A percentile compares a stretch with the other conserved stretches of the same genome.
Evolutionary conservation across 176 grass and related monocot species (phyloP).

Genomic region (Saccharum spontaneum): DNA sequence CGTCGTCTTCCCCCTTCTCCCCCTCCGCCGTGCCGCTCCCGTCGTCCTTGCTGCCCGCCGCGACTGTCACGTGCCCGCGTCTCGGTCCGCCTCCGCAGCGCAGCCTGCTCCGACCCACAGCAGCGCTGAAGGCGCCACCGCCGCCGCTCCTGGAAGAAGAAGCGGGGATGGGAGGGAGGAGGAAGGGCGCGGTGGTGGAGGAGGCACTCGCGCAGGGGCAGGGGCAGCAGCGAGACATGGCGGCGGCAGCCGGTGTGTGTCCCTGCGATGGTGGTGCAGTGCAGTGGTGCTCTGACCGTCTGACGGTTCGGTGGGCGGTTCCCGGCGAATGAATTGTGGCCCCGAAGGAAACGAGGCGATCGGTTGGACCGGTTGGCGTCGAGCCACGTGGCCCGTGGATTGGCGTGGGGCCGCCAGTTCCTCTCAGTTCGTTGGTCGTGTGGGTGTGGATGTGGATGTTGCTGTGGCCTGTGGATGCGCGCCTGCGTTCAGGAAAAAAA

Average conservation of each 20-base stretch:
- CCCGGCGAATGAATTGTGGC: slow-evolving; percentile 14
- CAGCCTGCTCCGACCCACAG: background rate
- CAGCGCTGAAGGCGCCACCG: background rate
- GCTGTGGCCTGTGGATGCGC: background rate
- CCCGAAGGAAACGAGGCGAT: background rate
- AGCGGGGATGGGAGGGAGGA: background rate
- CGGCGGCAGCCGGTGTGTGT: background rate
- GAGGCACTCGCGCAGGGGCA: slow-evolving; percentile 28
- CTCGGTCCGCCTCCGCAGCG: background rate
- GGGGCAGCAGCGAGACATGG: slow-evolving; percentile 44
- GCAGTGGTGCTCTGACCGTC: background rate
- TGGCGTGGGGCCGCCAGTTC: background rate
- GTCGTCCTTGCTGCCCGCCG: slow-evolving; percentile 36
- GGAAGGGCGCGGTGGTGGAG: background rate
- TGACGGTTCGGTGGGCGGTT: background rate
- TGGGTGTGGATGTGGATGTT: background rate
- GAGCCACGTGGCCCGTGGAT: slow-evolving; percentile 16
- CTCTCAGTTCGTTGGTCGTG: background rate
- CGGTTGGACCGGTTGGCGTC: background rate
- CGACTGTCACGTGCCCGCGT: background rate
- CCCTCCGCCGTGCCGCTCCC: slow-evolving; percentile 13
- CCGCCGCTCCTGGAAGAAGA: background rate
- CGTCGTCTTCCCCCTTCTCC: slow-evolving; percentile 10
- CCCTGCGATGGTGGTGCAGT: background rate
- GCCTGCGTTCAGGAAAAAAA: background rate